Base-by-base conservation (phyloP, 495 filamentous ascomycete genomes). In the Penicillium atrosanguineum region DNA sequence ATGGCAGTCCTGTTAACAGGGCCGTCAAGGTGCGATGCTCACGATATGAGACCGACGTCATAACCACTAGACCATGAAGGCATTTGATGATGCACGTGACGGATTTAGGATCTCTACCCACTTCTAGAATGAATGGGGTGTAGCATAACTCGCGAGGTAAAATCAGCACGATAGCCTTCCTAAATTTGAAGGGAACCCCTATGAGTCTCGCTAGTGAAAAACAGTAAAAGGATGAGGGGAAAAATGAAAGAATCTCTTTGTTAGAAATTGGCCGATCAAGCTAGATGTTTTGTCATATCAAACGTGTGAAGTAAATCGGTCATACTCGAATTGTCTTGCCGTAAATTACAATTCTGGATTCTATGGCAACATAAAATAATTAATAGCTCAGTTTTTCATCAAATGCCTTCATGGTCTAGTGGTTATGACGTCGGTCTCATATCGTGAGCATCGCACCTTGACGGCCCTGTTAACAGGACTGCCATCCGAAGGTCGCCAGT, bases 351-450 rank as follows among this genome's bases (percentile, higher is more conserved):
- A 4, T 14, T 12, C 11, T 15, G 1, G 12, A 12, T 34, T 14
- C 12, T 8, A 31, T 1, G 11, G 11, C 31, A 4, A 12, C 31
- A 12, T 12, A 34, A 14, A 14, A 4, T 12, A 12, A 34, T 14
- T 2, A 14, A 4, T 34, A 15, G 31, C 1, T 2, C 11, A 11
- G 0, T 3, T 4, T 14, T 14, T 11, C 9, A 40, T 16, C 48
- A 51, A 51, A 38, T 42, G 60, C 60, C 47, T 63, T 50, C 44
- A 44, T 63, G 56, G 60, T 63, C 56, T 63, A 63, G 53, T 59
- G 60, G 60, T 60, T 34, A 63, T 60, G 56, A 63, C 60, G 60
- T 50, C 42, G 60, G 60, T 63, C 60, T 63, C 60, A 63, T 63
- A 63, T 56, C 45, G 25, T 50, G 37, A 51, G 31, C 31, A 34